phyloP scores from a whole-genome alignment of 768 basidiomycete species.

The Naematelia aurantialba region DNA sequence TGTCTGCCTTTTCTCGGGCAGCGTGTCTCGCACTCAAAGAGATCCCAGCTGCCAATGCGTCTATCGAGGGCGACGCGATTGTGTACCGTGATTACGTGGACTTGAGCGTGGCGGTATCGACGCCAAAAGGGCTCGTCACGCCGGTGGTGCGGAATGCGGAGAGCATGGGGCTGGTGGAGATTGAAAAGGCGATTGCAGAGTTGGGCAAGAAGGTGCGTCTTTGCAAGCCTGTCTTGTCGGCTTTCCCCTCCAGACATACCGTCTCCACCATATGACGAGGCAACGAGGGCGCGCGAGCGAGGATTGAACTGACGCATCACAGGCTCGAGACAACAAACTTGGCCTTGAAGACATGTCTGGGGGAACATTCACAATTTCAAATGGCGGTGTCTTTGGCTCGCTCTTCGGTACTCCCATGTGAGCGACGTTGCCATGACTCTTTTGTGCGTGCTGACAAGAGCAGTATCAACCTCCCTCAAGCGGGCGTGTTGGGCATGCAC shows the following conservation, averaged over 20 bases:
- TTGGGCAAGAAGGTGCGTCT: conserved; percentile 71
- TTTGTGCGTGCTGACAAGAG: conserved; percentile 8
- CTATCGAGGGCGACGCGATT: conserved; percentile 83
- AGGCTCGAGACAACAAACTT: conserved; percentile 85
- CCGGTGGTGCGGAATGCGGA: conserved; percentile 92
- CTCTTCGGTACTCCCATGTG: conserved; percentile 92
- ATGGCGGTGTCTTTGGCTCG: conserved; percentile 97
- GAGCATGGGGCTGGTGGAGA: conserved; percentile 75
- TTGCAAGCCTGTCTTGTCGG: no score
- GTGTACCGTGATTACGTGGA: conserved; percentile 72
- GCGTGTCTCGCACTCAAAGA: conserved; percentile 78
- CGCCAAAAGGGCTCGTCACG: conserved; percentile 94
- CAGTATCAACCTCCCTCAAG: conserved; percentile 85
- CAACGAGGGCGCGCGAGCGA: neutral
- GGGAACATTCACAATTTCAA: conserved; percentile 98
- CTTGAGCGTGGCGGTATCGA: conserved; percentile 91
- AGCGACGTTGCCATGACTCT: conserved; percentile 13
- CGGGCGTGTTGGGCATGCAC: conserved; percentile 97
- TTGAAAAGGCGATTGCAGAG: conserved; percentile 86
- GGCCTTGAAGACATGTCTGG: conserved; percentile 98
- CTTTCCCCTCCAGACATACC: no score
- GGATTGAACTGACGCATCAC: no score
- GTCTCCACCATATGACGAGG: neutral
- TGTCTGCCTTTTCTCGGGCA: conserved; percentile 93
- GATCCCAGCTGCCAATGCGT: conserved; percentile 89